Evolutionary conservation across 345 rosid genomes (phyloP).

Genomic region (Hibiscus mutabilis): DNA sequence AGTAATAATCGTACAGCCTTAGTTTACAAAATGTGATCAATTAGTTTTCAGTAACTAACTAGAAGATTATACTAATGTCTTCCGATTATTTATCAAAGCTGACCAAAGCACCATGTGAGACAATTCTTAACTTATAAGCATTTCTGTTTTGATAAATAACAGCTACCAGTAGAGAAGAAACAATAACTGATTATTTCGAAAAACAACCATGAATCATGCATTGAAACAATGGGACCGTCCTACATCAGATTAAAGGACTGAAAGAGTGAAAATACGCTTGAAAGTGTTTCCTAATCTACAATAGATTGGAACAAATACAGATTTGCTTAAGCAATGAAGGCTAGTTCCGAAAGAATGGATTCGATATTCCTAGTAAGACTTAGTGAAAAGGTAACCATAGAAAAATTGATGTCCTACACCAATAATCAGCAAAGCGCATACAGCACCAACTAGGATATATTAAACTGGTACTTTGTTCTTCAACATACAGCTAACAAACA

Average conservation of each 20-base stretch:
- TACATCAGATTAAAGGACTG: neutral
- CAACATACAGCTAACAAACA: neutral
- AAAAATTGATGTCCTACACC: neutral
- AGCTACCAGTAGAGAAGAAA: neutral
- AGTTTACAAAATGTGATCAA: neutral
- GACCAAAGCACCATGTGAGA: neutral
- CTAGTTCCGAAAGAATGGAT: neutral
- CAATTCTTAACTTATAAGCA: neutral
- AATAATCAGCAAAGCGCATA: neutral
- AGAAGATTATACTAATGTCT: neutral
- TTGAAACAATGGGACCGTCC: neutral
- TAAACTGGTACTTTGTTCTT: neutral
- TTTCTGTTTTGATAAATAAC: neutral
- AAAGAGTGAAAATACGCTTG: neutral
- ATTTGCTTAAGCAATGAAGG: neutral
- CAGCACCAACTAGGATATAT: neutral
- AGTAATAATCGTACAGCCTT: neutral
- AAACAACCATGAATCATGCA: neutral
- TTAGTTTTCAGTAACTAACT: neutral
- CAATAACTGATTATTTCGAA: neutral
- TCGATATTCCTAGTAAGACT: neutral
- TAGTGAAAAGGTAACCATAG: neutral
- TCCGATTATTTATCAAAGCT: neutral
- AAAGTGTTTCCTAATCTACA: neutral
- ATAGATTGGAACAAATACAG: neutral